A percentile compares a stretch with the other conserved stretches of the same genome.
These are phyloP conservation scores for Multifurca ochricompacta DNA, from an alignment of 768 basidiomycete species.

Conservation along the genomic window DNA sequence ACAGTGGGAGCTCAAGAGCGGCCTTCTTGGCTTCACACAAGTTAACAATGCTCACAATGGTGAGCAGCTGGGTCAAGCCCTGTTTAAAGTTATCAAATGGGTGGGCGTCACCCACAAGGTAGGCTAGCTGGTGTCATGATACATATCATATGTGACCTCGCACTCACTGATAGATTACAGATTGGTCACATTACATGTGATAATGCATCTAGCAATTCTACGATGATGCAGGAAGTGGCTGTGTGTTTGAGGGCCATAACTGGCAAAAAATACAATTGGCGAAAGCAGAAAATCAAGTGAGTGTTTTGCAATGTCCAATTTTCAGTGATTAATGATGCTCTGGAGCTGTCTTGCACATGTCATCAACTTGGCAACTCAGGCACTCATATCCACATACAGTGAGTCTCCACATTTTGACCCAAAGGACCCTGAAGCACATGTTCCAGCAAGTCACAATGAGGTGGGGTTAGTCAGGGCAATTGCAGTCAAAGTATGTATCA, in stretches of 20 bases:
- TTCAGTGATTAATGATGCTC: no score
- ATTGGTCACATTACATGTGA: not conserved
- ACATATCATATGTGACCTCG: not conserved
- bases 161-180: no score
- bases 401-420: not conserved
- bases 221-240: not conserved
- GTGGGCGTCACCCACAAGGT: constrained; percentile 29
- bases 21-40: not conserved
- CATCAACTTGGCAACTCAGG: not conserved
- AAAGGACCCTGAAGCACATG: not conserved
- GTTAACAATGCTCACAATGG: constrained; percentile 6
- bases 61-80: constrained; percentile 30
- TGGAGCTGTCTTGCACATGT: constrained; percentile 1
- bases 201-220: not conserved
- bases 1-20: not conserved
- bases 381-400: not conserved
- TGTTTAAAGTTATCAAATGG: constrained; percentile 30
- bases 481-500: not conserved
- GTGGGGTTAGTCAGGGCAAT: not conserved
- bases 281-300: not conserved
- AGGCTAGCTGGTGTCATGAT: no score
- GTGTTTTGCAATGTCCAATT: no score
- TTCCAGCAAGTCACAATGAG: not conserved
- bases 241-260: not conserved
- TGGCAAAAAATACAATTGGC: no score